Evolutionary conservation across 352 stramenopile species (phyloP).

Genomic region (Phytopythium aichiense): DNA sequence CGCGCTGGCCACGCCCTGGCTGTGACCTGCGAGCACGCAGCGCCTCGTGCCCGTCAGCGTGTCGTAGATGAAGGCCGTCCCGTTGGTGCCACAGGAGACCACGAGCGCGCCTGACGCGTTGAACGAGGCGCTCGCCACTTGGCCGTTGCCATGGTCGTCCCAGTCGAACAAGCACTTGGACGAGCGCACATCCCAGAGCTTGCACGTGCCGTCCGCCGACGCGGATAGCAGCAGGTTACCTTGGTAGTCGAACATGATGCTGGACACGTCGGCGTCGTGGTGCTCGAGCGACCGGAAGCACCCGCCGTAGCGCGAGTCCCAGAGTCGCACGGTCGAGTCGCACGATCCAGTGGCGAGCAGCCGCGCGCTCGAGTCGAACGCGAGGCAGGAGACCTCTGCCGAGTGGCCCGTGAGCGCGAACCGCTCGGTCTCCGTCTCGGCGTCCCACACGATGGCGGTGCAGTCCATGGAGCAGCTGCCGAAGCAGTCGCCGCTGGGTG

Average conservation of each 20-base stretch:
- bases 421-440: constrained; percentile 38
- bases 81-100: constrained; percentile 43
- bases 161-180: constrained; percentile 61
- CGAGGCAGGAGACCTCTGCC: constrained; percentile 63
- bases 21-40: constrained; percentile 43
- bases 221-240: constrained; percentile 48
- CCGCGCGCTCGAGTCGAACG: constrained; percentile 38
- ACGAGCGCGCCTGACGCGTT: constrained; percentile 67
- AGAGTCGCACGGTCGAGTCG: constrained; percentile 65
- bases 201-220: constrained; percentile 52
- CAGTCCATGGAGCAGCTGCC: constrained; percentile 73
- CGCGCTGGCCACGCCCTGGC: constrained; percentile 37
- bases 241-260: constrained; percentile 58
- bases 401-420: constrained; percentile 50
- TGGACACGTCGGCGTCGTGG: constrained; percentile 55
- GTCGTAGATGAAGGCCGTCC: constrained; percentile 65
- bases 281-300: constrained; percentile 70
- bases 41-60: constrained; percentile 56
- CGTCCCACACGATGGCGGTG: constrained; percentile 63
- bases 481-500: constrained; percentile 31
- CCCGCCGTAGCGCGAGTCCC: constrained; percentile 60
- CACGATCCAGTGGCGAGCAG: constrained; percentile 62
- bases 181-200: constrained; percentile 67
- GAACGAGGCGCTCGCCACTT: constrained; percentile 57
- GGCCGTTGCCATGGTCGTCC: constrained; percentile 33